Conservation (phyloP, 2,329 filamentous ascomycete species). For the Penicillium sclerotiorum region DNA sequence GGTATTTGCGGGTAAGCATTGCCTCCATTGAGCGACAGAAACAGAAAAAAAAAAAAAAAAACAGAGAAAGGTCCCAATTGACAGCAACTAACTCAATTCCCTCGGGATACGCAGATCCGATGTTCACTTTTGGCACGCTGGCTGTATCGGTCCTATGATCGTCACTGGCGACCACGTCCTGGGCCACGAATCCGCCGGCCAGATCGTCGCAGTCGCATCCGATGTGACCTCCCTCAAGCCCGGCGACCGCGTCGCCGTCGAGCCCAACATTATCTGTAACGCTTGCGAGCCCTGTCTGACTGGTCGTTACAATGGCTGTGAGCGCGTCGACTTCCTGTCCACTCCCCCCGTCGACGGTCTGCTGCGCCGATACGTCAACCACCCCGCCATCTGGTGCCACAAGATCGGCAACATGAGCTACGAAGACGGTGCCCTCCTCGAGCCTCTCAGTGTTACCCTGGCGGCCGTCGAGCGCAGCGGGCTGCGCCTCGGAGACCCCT, state of each 20-base stretch:
- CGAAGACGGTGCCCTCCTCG: slow-evolving; percentile 86
- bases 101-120: slow-evolving; percentile 65
- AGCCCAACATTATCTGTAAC: slow-evolving; percentile 91
- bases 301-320: slow-evolving; percentile 94
- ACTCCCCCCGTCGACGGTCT: slow-evolving; percentile 88
- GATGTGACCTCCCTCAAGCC: slow-evolving; percentile 76
- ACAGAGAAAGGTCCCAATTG: background rate
- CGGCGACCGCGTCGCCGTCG: slow-evolving; percentile 89
- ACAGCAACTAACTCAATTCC: background rate
- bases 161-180: slow-evolving; percentile 87
- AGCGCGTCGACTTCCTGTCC: slow-evolving; percentile 80
- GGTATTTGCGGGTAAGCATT: slow-evolving; percentile 93
- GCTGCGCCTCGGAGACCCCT: slow-evolving; percentile 79
- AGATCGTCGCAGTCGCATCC: slow-evolving; percentile 70
- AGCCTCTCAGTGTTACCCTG: slow-evolving; percentile 86
- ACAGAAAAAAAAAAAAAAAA: background rate
- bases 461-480: slow-evolving; percentile 83
- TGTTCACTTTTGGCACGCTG: slow-evolving; percentile 96
- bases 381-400: slow-evolving; percentile 94
- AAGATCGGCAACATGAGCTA: slow-evolving; percentile 92
- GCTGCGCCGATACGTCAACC: slow-evolving; percentile 89
- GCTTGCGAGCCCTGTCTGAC: slow-evolving; percentile 88
- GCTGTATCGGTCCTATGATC: slow-evolving; percentile 95
- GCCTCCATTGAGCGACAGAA: background rate
- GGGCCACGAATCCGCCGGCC: slow-evolving; percentile 85